These are phyloP conservation scores for Silene latifolia DNA, from an alignment of 148 eudicot species.

Conservation along the genomic window DNA sequence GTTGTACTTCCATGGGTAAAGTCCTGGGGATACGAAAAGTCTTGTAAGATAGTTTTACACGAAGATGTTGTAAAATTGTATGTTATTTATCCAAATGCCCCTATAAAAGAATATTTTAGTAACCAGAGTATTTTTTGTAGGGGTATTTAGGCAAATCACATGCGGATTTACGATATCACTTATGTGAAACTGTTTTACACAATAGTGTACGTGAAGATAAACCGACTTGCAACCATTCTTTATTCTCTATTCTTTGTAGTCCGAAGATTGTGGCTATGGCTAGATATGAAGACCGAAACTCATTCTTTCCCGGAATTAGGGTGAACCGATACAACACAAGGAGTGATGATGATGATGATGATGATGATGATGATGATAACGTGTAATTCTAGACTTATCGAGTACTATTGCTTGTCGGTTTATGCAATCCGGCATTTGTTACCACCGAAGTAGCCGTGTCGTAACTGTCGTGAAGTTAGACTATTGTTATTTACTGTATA, in stretches of 20 bases:
- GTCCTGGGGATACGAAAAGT: conserved; percentile 14
- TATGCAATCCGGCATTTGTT: too few relatives aligned
- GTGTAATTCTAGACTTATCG: not conserved
- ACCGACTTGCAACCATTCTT: not conserved
- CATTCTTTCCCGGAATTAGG: conserved; percentile 19
- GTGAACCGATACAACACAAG: not conserved
- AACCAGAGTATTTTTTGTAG: too few relatives aligned
- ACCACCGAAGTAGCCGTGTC: not conserved
- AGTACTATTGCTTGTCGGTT: too few relatives aligned
- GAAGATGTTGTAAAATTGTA: too few relatives aligned
- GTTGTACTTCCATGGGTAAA: conserved; percentile 9
- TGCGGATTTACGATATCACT: too few relatives aligned
- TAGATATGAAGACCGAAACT: conserved; percentile 8
- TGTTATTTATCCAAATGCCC: too few relatives aligned
- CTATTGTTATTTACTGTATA: too few relatives aligned
- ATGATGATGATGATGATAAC: conserved; percentile 2
- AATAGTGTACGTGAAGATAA: too few relatives aligned
- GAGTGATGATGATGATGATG: conserved; percentile 1
- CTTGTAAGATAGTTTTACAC: too few relatives aligned
- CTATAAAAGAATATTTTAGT: too few relatives aligned
- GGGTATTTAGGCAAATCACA: too few relatives aligned
- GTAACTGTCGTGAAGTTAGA: not conserved
- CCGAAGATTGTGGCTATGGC: conserved; percentile 16
- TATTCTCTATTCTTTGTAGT: conserved; percentile 23
- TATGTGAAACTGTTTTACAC: too few relatives aligned